These are phyloP conservation scores for Mycothermus thermophilus DNA, from an alignment of 495 filamentous ascomycete species.

Conservation along the genomic window DNA sequence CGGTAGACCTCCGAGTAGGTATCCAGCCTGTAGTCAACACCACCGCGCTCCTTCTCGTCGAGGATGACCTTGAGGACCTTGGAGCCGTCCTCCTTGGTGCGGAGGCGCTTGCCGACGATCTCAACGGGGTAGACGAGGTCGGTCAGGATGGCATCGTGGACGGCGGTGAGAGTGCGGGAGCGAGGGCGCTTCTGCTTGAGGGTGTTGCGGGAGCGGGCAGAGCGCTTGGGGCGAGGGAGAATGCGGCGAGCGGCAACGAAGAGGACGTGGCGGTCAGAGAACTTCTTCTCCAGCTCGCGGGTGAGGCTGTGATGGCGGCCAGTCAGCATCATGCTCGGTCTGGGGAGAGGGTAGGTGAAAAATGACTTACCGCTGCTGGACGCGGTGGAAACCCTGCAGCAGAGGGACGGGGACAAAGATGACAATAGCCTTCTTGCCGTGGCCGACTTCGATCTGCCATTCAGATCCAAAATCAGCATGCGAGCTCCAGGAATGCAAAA, in stretches of 20 bases:
- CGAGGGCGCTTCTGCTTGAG: conserved; percentile 97
- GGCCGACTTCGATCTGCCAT: conserved; percentile 96
- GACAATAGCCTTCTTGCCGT: conserved; percentile 99
- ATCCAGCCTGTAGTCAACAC: conserved; percentile 96
- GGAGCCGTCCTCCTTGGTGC: conserved; percentile 92
- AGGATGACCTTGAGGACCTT: conserved; percentile 97
- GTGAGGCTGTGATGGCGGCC: conserved; percentile 54
- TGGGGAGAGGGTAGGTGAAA: neutral
- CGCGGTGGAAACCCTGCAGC: conserved; percentile 88
- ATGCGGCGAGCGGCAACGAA: conserved; percentile 98
- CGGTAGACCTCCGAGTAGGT: conserved; percentile 99
- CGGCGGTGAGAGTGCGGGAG: conserved; percentile 89
- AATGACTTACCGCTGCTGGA: conserved; percentile 85
- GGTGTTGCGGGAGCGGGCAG: conserved; percentile 79
- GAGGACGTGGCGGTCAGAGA: conserved; percentile 99
- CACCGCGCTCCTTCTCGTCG: conserved; percentile 98
- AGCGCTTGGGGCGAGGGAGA: conserved; percentile 92
- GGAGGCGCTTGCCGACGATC: conserved; percentile 95
- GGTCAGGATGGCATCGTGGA: conserved; percentile 89
- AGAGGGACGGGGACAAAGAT: conserved; percentile 99
- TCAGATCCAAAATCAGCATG: conserved; percentile 52
- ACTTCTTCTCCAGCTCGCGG: conserved; percentile 99
- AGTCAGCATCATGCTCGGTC: conserved; percentile 5
- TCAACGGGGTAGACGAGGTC: conserved; percentile 99
- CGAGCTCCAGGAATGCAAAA: conserved; percentile 40